Evolutionary conservation across 805 yeast species (phyloP), one percentile per base, ranked within the genome.

Genomic region (Jamesozyma gamospora): DNA sequence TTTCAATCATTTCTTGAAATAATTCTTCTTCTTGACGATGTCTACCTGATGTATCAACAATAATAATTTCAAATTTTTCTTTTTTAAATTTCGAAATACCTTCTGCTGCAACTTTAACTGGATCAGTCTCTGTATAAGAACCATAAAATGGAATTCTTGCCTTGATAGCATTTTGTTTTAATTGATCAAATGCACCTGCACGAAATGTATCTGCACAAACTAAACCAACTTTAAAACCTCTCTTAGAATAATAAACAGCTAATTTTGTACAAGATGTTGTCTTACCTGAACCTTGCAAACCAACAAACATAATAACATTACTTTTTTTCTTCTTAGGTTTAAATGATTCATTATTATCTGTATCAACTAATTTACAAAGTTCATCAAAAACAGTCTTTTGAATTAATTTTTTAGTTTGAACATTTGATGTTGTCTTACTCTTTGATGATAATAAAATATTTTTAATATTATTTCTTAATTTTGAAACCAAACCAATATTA

Each of bases 151-250:
- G 97, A 41, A 90, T 85, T 50, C 82, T 77, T 1, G 98, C 94
- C 66, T 86, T 85, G 40, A 90, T 86, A 18, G 98, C 97, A 63
- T 90, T 90, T 64, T 90, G 98, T 61, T 92, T 90, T 64, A 90
- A 74, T 70, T 90, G 98, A 65, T 90, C 98, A 68, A 90, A 90
- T 2, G 98, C 98, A 72, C 98, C 98, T 28, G 98, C 98, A 72
- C 98, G 79, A 71, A 90, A 92, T 25, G 98, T 92, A 69, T 92
- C 98, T 2, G 98, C 98, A 75, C 98, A 92, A 19, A 92, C 97
- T 57, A 92, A 69, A 39, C 97, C 97, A 35, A 86, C 95, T 59
- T 87, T 88, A 64, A 79, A 86, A 2, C 96, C 96, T 55, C 96
- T 71, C 56, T 88, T 76, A 55, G 87, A 90, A 60, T 92, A 92